Conservation (phyloP, 345 rosid species). For the Ricinus communis region DNA sequence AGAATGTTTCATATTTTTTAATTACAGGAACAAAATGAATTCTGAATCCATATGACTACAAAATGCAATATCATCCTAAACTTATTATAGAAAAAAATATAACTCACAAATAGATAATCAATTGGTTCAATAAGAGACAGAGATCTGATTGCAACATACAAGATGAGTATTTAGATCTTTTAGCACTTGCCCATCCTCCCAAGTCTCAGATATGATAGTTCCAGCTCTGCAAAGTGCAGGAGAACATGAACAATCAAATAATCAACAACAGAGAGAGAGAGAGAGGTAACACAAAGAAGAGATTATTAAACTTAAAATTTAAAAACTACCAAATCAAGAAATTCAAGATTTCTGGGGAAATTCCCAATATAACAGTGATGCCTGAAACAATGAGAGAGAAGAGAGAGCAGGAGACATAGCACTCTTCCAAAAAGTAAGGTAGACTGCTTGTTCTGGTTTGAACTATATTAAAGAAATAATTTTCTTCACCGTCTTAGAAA, state of each 20-base stretch:
- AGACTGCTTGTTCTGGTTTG: neutral
- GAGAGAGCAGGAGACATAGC: neutral
- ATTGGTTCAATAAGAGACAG: neutral
- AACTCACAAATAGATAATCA: constrained; percentile 6
- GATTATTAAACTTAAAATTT: neutral
- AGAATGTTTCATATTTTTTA: neutral
- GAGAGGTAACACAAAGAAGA: neutral
- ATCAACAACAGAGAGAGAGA: neutral
- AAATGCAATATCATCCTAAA: neutral
- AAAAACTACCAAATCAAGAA: neutral
- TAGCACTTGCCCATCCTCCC: constrained; percentile 98
- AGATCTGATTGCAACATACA: constrained; percentile 44
- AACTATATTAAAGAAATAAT: neutral
- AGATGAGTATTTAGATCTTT: constrained; percentile 94
- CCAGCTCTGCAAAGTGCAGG: constrained; percentile 74
- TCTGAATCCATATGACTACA: neutral
- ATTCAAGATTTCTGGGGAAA: neutral
- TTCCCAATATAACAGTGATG: neutral
- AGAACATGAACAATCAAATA: neutral
- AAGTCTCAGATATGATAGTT: constrained; percentile 91
- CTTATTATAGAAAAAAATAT: neutral
- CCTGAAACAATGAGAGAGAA: neutral
- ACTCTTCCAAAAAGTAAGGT: neutral
- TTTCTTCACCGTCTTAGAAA: neutral
- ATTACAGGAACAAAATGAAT: neutral